Percentiles rank a stretch among this genome's conserved stretches.
Conservation (phyloP, 73 alveolate genomes). For the Tetrahymena elliotti region DNA sequence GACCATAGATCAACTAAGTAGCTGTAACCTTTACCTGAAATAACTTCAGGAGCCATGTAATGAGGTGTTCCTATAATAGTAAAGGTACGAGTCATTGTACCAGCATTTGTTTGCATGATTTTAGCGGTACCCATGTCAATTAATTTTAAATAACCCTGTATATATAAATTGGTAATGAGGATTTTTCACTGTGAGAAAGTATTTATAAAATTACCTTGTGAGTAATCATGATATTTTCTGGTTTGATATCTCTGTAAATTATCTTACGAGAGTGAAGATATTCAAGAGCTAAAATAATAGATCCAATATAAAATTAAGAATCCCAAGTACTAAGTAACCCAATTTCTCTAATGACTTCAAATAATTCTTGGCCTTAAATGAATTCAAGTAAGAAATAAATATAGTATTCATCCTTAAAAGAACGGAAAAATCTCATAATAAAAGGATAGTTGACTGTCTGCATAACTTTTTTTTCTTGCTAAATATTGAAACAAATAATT, state of each 20-base stretch:
- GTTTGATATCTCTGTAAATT: conserved; percentile 64
- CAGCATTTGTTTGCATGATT: neutral
- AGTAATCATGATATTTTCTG: conserved; percentile 59
- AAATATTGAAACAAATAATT: neutral
- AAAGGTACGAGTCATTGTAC: conserved; percentile 6
- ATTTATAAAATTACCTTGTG: conserved; percentile 23
- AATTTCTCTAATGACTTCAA: conserved; percentile 60
- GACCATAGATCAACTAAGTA: conserved; percentile 42
- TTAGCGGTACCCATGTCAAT: conserved; percentile 52
- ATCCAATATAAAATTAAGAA: conserved; percentile 48
- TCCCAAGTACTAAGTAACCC: conserved; percentile 43
- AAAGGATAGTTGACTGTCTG: conserved; percentile 50
- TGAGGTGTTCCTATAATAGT: conserved; percentile 51
- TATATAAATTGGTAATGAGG: no score
- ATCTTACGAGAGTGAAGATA: conserved; percentile 61
- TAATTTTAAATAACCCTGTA: conserved; percentile 37
- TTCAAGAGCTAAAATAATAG: conserved; percentile 59
- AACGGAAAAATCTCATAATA: conserved; percentile 53
- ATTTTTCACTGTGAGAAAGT: neutral
- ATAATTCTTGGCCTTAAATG: conserved; percentile 56
- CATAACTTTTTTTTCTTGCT: conserved; percentile 46
- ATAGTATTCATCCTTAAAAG: conserved; percentile 48
- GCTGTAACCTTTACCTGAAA: conserved; percentile 38
- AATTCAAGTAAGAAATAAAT: conserved; percentile 51
- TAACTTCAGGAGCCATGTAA: conserved; percentile 55